Conservation (phyloP, 2,329 filamentous ascomycete genomes). For the Talaromyces sp. region DNA sequence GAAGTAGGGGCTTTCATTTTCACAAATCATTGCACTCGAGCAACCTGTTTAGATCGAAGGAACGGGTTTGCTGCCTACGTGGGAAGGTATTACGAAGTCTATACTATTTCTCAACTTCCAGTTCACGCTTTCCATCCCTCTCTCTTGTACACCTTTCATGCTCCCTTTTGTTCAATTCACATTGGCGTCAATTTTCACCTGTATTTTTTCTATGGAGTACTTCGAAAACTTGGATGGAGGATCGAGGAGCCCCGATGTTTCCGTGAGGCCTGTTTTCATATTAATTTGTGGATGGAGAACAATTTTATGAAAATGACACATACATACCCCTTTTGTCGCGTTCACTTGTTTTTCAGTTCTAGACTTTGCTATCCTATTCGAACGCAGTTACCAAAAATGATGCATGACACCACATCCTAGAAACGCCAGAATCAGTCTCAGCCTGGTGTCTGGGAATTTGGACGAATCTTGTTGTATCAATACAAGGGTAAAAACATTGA, state of each 20-base stretch:
- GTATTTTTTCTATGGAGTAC: slow-evolving; percentile 5
- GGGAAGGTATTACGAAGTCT: not conserved
- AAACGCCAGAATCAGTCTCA: not conserved
- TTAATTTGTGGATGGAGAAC: not conserved
- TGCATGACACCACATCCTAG: not conserved
- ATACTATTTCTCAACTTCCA: not conserved
- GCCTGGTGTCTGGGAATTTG: not conserved
- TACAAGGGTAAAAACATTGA: not conserved
- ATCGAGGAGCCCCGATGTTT: not conserved
- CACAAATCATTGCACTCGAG: not conserved
- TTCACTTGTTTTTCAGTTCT: not conserved
- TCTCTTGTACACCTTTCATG: not conserved
- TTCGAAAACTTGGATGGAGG: slow-evolving; percentile 5
- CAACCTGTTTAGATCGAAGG: not conserved
- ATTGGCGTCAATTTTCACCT: slow-evolving; percentile 5
- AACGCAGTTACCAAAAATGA: not conserved
- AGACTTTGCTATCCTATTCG: not conserved
- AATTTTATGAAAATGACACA: not conserved
- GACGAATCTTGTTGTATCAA: not conserved
- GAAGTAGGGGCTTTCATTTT: not conserved
- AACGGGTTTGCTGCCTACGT: not conserved
- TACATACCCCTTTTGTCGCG: slow-evolving; percentile 6
- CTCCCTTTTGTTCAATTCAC: not conserved
- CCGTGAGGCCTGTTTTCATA: slow-evolving; percentile 2
- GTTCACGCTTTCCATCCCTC: not conserved